phyloP scores from a whole-genome alignment of 169 alveolate genomes.

The Eimeria nieschulzi region DNA sequence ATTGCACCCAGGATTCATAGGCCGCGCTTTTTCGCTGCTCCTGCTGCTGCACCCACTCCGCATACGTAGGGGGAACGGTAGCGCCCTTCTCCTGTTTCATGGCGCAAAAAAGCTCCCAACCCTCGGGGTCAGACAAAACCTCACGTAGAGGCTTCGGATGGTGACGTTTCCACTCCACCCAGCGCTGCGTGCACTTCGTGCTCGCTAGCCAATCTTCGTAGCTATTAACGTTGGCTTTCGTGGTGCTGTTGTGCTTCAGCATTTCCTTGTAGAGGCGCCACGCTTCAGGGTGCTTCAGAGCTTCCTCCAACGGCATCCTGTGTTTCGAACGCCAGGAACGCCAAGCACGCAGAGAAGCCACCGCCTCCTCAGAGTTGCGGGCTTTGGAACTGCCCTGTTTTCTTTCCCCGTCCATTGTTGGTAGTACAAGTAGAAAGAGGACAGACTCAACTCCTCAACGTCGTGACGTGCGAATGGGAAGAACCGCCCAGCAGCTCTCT shows the following conservation, averaged over 20 bases:
- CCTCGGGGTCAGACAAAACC: slow-evolving; percentile 65
- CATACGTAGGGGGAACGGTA: slow-evolving; percentile 57
- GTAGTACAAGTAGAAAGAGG: background rate
- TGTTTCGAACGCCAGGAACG: slow-evolving; percentile 68
- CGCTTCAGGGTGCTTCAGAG: slow-evolving; percentile 62
- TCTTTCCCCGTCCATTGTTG: slow-evolving; percentile 57
- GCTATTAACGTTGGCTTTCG: slow-evolving; percentile 10
- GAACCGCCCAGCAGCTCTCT: background rate
- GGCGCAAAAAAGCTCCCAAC: slow-evolving; percentile 66
- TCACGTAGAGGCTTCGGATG: slow-evolving; percentile 66
- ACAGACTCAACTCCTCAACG: background rate
- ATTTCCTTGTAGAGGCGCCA: slow-evolving; percentile 62
- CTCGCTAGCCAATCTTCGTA: slow-evolving; percentile 63
- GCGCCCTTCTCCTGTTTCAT: slow-evolving; percentile 70
- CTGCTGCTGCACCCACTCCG: slow-evolving; percentile 67
- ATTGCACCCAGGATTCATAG: slow-evolving; percentile 56
- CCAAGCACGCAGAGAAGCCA: slow-evolving; percentile 61
- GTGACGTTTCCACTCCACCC: slow-evolving; percentile 62
- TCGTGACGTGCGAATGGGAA: background rate
- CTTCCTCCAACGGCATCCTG: slow-evolving; percentile 69
- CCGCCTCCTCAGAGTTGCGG: slow-evolving; percentile 59
- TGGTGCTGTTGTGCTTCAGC: slow-evolving; percentile 49
- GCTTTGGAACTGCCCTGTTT: slow-evolving; percentile 31
- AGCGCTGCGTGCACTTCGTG: slow-evolving; percentile 57
- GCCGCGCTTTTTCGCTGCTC: slow-evolving; percentile 42